Conservation (phyloP, 352 stramenopile genomes). For the Phytophthora uliginosa region DNA sequence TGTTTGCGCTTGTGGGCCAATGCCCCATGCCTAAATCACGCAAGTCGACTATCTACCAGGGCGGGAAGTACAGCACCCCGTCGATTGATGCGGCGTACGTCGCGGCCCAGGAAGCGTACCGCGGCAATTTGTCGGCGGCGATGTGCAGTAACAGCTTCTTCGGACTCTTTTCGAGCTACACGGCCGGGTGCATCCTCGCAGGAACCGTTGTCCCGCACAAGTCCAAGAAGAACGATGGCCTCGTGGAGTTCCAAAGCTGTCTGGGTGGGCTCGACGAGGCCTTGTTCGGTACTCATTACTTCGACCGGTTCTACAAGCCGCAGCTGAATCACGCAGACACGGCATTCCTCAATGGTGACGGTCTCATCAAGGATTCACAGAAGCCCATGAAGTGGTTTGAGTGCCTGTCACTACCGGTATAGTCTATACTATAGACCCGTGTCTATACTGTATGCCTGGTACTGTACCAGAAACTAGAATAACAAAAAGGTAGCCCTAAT, state of each 20-base stretch:
- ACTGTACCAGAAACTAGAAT: too few relatives aligned
- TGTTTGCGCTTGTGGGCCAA: constrained; percentile 38
- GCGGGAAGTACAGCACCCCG: constrained; percentile 25
- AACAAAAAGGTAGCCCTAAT: too few relatives aligned
- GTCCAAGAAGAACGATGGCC: constrained; percentile 42
- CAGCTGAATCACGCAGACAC: constrained; percentile 57
- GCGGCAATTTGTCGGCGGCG: constrained; percentile 34
- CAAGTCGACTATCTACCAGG: constrained; percentile 43
- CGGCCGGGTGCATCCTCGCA: constrained; percentile 12
- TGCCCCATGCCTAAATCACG: constrained; percentile 41
- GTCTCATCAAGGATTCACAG: constrained; percentile 30
- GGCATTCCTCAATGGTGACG: constrained; percentile 52
- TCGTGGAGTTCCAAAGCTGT: constrained; percentile 59
- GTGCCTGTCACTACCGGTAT: constrained; percentile 21
- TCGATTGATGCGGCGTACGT: constrained; percentile 35
- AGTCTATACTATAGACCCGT: too few relatives aligned
- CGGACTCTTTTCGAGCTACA: constrained; percentile 42
- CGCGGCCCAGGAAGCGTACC: constrained; percentile 41
- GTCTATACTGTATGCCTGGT: too few relatives aligned
- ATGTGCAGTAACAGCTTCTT: constrained; percentile 53
- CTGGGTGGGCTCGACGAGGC: constrained; percentile 25
- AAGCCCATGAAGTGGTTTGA: constrained; percentile 59
- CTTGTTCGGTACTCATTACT: constrained; percentile 37
- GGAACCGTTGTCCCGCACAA: constrained; percentile 34
- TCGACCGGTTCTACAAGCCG: constrained; percentile 40